Evolutionary conservation across 768 basidiomycete species (phyloP), one percentile per base, ranked within the genome.

Genomic region (Macrolepiota dolichaula): DNA sequence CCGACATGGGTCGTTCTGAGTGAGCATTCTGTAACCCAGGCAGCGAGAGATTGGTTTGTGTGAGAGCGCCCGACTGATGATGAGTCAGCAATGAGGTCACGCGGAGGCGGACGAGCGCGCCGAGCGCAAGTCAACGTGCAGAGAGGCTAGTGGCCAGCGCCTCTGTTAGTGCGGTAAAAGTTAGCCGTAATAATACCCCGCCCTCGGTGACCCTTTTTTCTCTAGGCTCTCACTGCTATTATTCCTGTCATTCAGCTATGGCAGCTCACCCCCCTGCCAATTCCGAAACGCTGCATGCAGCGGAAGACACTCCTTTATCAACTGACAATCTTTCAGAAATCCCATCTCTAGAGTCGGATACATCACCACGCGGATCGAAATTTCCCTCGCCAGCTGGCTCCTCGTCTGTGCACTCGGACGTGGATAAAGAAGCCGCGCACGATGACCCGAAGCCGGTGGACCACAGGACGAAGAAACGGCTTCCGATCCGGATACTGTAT

Each of bases 231-330:
- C 25, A 19, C 55, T 46, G 25, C 58, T 58, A 49, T 35, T 57
- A 9, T 37, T 57, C 37, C n/a, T n/a, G 24, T 3, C 36, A 29
- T 17, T 58, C 27, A 37, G 51, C 38, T 29, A 68, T 66, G 65
- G 58, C 59, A 50, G 65, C 51, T 37, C 65, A 64, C 29, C 63
- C 65, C n/a, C 36, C 67, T 37, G 42, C 54, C 36, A 44, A 40
- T 35, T 61, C 65, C 40, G 61, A 63, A 37, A 58, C 67, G 36
- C 40, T 67, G 32, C 61, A 52, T 17, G 65, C 66, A 24, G 57
- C 63, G 52, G 51, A 64, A 32, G 53, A 60, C 65, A 63, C 59
- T 66, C 67, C 69, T 63, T 63, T 69, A 38, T 67, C 69, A 19
- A 38, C 19, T 2, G 64, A 67, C 10, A 62, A 65, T 25, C 71